phyloP scores from a whole-genome alignment of 2,329 filamentous ascomycete species.

The Metarhizium guizhouense region DNA sequence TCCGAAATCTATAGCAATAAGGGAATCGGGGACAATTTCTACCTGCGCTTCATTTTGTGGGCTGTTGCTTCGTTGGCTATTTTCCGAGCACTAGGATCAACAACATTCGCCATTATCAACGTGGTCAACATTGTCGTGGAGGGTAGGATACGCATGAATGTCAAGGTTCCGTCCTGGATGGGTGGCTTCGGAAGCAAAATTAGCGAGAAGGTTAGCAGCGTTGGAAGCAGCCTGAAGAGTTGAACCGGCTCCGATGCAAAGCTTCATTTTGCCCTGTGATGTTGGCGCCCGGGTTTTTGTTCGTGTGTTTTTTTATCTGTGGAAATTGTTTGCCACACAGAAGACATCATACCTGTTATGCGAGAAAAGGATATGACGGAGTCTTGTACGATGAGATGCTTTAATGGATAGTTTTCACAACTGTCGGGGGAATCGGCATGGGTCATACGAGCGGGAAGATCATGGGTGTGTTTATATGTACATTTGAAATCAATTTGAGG shows the following conservation, averaged over 20 bases:
- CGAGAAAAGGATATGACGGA: background rate
- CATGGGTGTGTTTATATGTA: background rate
- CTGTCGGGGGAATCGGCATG: background rate
- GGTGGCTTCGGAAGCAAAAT: conserved; percentile 34
- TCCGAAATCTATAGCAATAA: conserved; percentile 72
- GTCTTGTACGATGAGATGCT: conserved; percentile 12
- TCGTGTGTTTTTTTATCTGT: background rate
- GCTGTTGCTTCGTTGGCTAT: conserved; percentile 75
- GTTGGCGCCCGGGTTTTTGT: too few species aligned
- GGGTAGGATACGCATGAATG: conserved; percentile 58
- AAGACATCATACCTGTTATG: background rate
- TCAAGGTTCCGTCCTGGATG: conserved; percentile 39
- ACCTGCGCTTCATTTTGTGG: conserved; percentile 92
- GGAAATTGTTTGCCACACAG: background rate
- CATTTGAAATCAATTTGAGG: background rate
- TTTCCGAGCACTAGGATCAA: conserved; percentile 77
- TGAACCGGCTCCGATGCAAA: conserved; percentile 10
- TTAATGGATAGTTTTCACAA: background rate
- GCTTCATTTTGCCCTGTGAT: background rate
- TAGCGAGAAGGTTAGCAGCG: conserved; percentile 40
- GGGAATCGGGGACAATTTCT: conserved; percentile 72
- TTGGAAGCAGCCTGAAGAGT: conserved; percentile 34
- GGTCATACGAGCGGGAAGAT: background rate
- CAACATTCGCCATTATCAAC: conserved; percentile 77
- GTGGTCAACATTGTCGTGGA: conserved; percentile 78